Conservation (phyloP, 2,329 filamentous ascomycete genomes). For the Fusarium anthophilum region DNA sequence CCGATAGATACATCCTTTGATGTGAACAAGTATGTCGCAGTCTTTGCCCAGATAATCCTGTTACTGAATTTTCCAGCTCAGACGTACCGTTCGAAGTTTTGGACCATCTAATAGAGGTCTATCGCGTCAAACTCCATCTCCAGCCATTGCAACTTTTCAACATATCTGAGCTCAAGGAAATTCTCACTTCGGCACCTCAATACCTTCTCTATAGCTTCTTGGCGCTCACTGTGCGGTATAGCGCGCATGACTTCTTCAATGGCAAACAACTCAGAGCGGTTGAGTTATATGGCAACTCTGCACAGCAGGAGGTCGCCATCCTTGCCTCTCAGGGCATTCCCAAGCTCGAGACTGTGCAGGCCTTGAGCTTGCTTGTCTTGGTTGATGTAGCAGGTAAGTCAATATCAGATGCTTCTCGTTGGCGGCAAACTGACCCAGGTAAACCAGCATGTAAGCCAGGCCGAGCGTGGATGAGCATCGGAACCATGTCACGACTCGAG, state of each 20-base stretch:
- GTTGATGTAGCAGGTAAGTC: background rate
- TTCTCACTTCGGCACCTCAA: background rate
- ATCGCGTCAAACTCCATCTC: background rate
- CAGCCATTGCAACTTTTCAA: constrained; percentile 7
- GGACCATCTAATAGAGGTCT: constrained; percentile 4
- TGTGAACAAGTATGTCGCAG: background rate
- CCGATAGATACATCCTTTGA: background rate
- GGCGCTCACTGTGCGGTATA: background rate
- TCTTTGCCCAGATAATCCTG: fast-evolving
- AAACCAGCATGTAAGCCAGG: constrained; percentile 2
- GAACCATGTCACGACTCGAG: constrained; percentile 3
- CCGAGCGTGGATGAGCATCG: constrained; percentile 9
- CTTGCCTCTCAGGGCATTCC: constrained; percentile 2
- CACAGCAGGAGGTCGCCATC: background rate
- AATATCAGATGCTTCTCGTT: fast-evolving
- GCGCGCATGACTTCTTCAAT: background rate
- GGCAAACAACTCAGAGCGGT: background rate
- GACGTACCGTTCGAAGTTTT: background rate
- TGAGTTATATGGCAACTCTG: background rate
- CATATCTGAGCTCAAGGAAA: background rate
- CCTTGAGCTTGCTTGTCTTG: background rate
- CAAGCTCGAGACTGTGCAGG: background rate
- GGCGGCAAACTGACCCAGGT: fast-evolving
- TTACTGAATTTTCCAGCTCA: background rate
- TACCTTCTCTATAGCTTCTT: constrained; percentile 5